Evolutionary conservation across 2,329 filamentous ascomycete genomes (phyloP), one percentile per base, ranked within the genome.

Genomic region (Pseudopyricularia cyperi): DNA sequence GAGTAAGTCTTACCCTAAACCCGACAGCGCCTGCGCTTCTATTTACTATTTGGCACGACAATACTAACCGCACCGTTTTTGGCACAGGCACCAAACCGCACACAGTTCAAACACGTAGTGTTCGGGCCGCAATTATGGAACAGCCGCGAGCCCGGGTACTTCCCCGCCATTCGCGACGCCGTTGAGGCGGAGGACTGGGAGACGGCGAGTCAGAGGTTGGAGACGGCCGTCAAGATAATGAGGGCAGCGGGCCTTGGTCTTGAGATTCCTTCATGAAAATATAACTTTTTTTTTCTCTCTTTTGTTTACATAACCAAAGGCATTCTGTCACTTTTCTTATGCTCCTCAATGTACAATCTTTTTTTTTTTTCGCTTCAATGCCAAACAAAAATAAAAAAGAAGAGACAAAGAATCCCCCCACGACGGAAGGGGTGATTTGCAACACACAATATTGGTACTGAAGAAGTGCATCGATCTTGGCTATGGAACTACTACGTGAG

Each of bases 41-140:
- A 28, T 48, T 33, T 48, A 7, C 30, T 33, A 28, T 28, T 15
- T 15, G 14, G n/a, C n/a, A n/a, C 24, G 8, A 1, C 9, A 47
- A 19, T 60, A 14, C 46, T 54, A 24, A 53, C 48, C 1, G 6
- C 6, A 52, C 46, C 11, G 50, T 52, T 5, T 47, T 17, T 17
- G 12, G n/a, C 12, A 11, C 32, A 89, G 85, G 77, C 95, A 4
- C 87, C 87, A 37, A 88, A 88, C 59, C 83, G 91, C 57, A 87
- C 86, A 5, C 93, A 97, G 68, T 98, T 89, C 75, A 95, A 94
- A 66, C 93, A 96, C 67, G 77, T 94, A 62, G 71, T 98, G 53
- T 95, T 90, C 63, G 91, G 87, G 2, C 93, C 93, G 0, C 80
- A 88, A 61, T 71, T 80, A 3, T 90, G 88, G 84, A 83, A 82